phyloP scores from a whole-genome alignment of 345 rosid genomes.

The Sisymbrium altissimum region DNA sequence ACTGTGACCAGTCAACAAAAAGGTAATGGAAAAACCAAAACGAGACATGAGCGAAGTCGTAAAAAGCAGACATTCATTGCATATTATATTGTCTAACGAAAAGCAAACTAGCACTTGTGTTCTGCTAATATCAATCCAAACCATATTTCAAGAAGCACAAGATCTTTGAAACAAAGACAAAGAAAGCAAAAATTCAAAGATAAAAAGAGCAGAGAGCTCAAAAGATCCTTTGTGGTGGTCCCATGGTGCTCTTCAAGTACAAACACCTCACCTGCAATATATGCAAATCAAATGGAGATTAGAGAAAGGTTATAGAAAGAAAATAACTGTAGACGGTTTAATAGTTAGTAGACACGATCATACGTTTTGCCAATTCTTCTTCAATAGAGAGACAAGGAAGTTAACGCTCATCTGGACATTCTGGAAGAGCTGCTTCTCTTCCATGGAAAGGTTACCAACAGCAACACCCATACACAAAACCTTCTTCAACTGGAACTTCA shows the following conservation, averaged over 20 bases:
- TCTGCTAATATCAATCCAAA: slow-evolving; percentile 9
- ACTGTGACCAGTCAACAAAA: no score
- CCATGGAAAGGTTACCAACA: slow-evolving; percentile 59
- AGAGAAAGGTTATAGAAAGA: not conserved
- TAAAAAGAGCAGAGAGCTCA: not conserved
- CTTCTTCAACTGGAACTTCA: slow-evolving; percentile 69
- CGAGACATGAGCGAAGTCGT: no score
- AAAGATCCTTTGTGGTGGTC: slow-evolving; percentile 52
- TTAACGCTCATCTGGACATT: slow-evolving; percentile 66
- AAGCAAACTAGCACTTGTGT: not conserved
- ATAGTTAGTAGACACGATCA: not conserved
- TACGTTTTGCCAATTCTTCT: slow-evolving; percentile 72
- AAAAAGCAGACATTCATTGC: not conserved
- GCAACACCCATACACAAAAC: slow-evolving; percentile 77
- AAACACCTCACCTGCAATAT: slow-evolving; percentile 54
- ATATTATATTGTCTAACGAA: slow-evolving; percentile 19
- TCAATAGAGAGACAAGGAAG: slow-evolving; percentile 66
- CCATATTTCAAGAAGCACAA: slow-evolving; percentile 12
- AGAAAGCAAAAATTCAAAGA: not conserved
- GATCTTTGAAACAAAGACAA: slow-evolving; percentile 16
- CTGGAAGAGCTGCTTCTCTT: slow-evolving; percentile 72
- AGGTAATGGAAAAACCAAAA: no score
- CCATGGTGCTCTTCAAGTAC: slow-evolving; percentile 66
- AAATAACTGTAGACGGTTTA: not conserved
- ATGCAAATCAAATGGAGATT: not conserved